These are phyloP conservation scores for Apocynum venetum DNA, from an alignment of 257 asterid genomes.

Conservation along the genomic window DNA sequence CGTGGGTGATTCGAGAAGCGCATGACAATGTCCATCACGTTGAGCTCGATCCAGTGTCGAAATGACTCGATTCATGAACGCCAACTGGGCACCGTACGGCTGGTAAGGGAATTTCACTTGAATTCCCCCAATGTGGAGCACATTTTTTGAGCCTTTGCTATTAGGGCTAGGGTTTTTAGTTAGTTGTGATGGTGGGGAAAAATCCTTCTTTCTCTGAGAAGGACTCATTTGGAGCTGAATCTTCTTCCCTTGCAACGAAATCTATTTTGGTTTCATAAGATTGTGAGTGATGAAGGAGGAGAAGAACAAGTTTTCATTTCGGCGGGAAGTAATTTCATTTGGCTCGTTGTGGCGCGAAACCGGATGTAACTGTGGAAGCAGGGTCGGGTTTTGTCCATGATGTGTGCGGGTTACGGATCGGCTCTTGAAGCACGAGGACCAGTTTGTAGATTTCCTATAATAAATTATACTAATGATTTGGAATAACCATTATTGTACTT, in stretches of 20 bases:
- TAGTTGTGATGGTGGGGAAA: constrained; percentile 13
- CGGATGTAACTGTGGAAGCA: neutral
- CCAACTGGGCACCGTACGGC: constrained; percentile 92
- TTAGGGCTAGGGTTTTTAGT: constrained; percentile 16
- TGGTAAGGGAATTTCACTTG: constrained; percentile 86
- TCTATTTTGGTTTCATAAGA: neutral
- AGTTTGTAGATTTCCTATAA: neutral
- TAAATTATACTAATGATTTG: too few relatives aligned
- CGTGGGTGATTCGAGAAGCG: constrained; percentile 94
- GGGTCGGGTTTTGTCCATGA: neutral
- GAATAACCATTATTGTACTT: too few relatives aligned
- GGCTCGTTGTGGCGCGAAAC: neutral
- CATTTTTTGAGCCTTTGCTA: constrained; percentile 22
- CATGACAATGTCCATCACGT: constrained; percentile 74
- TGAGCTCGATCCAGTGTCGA: constrained; percentile 71
- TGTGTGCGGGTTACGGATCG: neutral
- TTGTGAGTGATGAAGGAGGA: too few relatives aligned
- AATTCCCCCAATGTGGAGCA: constrained; percentile 69
- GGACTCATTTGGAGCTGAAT: constrained; percentile 7
- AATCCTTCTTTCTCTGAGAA: neutral
- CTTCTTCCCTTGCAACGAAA: neutral
- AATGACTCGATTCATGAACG: constrained; percentile 83
- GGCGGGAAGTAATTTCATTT: constrained; percentile 5
- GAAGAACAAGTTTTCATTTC: neutral
- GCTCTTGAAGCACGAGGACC: neutral